Conservation (phyloP, 2,329 filamentous ascomycete species). For the Aspergillus sp. region DNA sequence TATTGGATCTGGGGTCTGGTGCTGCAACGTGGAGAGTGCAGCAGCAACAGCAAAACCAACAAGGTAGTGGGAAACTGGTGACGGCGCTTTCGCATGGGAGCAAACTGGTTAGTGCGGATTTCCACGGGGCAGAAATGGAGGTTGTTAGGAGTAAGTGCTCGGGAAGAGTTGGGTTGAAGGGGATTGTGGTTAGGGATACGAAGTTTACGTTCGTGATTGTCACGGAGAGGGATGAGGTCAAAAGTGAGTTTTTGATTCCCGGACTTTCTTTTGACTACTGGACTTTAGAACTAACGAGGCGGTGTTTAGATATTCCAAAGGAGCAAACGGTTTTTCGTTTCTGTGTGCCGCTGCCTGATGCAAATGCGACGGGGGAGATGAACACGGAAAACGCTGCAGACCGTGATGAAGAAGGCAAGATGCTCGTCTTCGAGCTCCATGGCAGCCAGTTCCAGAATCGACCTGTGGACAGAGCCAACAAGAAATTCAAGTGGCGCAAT, state of each 20-base stretch:
- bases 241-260: slow-evolving; percentile 49
- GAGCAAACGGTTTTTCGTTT: slow-evolving; percentile 85
- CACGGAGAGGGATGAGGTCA: slow-evolving; percentile 68
- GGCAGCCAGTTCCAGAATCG: slow-evolving; percentile 84
- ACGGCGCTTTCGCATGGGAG: slow-evolving; percentile 55
- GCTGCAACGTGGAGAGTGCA: slow-evolving; percentile 6
- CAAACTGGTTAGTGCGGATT: slow-evolving; percentile 82
- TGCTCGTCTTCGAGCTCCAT: slow-evolving; percentile 77
- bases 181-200: slow-evolving; percentile 86
- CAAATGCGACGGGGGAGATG: slow-evolving; percentile 14
- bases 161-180: slow-evolving; percentile 76
- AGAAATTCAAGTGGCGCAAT: slow-evolving; percentile 87
- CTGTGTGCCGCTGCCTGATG: slow-evolving; percentile 56
- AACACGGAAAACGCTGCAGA: slow-evolving; percentile 16
- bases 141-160: slow-evolving; percentile 80
- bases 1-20: slow-evolving; percentile 61
- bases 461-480: slow-evolving; percentile 80
- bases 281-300: not conserved
- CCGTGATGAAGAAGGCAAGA: slow-evolving; percentile 29
- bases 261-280: not conserved
- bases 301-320: slow-evolving; percentile 68
- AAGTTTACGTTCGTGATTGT: slow-evolving; percentile 85
- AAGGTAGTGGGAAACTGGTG: slow-evolving; percentile 35
- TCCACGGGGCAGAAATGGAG: slow-evolving; percentile 80
- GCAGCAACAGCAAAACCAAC: not conserved